phyloP scores from a whole-genome alignment of 2,329 filamentous ascomycete genomes.

The Blumeria graminis region DNA sequence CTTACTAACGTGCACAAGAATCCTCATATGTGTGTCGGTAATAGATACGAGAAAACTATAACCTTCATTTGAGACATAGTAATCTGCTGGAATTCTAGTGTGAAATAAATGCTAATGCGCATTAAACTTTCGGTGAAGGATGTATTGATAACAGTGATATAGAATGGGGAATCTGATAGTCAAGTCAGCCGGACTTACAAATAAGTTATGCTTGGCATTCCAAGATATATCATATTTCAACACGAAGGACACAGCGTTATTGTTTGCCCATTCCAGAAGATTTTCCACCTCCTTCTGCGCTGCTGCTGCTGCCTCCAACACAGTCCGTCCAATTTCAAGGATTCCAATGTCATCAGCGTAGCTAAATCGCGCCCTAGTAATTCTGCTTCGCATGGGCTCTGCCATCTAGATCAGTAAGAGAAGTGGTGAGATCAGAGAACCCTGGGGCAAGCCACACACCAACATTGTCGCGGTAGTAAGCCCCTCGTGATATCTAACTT shows the following conservation, averaged over 20 bases:
- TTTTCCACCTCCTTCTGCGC: background rate
- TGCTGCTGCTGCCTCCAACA: background rate
- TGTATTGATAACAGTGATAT: too few relatives aligned
- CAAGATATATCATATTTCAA: too few relatives aligned
- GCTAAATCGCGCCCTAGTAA: background rate
- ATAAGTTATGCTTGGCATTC: too few relatives aligned
- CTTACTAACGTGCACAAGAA: too few relatives aligned
- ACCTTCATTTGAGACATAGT: too few relatives aligned
- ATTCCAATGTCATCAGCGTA: background rate
- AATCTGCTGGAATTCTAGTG: too few relatives aligned
- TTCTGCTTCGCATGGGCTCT: background rate
- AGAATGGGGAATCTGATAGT: too few relatives aligned
- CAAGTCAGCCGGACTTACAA: too few relatives aligned
- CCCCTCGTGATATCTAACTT: background rate
- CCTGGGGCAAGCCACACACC: background rate
- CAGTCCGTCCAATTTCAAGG: background rate
- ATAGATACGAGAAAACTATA: too few relatives aligned
- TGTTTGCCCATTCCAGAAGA: background rate
- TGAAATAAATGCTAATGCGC: too few relatives aligned
- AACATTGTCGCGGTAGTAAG: background rate
- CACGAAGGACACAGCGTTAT: background rate
- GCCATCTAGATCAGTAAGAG: background rate
- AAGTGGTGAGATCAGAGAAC: background rate
- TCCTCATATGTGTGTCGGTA: too few relatives aligned
- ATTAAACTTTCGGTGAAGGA: too few relatives aligned